Base-by-base conservation (phyloP, 2,329 filamentous ascomycete genomes). In the Myriangium duriaei region DNA sequence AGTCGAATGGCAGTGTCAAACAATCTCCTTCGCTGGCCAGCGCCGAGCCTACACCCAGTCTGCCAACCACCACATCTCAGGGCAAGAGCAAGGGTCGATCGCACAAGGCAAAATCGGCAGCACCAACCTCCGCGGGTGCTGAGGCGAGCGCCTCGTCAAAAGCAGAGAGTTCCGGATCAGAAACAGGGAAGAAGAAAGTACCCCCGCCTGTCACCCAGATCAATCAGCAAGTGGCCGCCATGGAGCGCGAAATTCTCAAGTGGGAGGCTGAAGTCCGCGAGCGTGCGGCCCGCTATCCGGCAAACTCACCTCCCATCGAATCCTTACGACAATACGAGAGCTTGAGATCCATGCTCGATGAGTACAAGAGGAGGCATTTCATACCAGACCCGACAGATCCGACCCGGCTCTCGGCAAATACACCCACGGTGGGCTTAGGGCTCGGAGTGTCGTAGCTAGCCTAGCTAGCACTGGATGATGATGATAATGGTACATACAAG, bases 1-100 rank as follows among this genome's bases (percentile, higher is more conserved):
- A 44, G 44, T 3, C 37, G 31, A 12, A 33, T 26, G 2, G 50
- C 51, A 15, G 51, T n/a, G 21, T 26, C 7, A 26, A 26, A n/a
- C 21, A 26, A n/a, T 26, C 21, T 7, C 21, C 21, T 26, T 26
- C n/a, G n/a, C 7, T 26, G n/a, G 21, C 21, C 21, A 26, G n/a
- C 21, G 7, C 21, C n/a, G 21, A 26, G 21, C 21, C 21, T 26
- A 26, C n/a, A n/a, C 7, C 21, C 7, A n/a, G 7, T 26, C 7
- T n/a, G n/a, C 21, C 21, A 26, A 26, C 21, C n/a, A 26, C 7
- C n/a, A n/a, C 21, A n/a, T n/a, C 21, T 7, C 21, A 26, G 21
- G n/a, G 21, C 21, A 26, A 26, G 21, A 26, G 7, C 21, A 26
- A 26, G n/a, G 21, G 21, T 7, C 21, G 21, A 7, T 26, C 21